phyloP scores from a whole-genome alignment of 2,329 filamentous ascomycete genomes.

The Exophiala sp. region DNA sequence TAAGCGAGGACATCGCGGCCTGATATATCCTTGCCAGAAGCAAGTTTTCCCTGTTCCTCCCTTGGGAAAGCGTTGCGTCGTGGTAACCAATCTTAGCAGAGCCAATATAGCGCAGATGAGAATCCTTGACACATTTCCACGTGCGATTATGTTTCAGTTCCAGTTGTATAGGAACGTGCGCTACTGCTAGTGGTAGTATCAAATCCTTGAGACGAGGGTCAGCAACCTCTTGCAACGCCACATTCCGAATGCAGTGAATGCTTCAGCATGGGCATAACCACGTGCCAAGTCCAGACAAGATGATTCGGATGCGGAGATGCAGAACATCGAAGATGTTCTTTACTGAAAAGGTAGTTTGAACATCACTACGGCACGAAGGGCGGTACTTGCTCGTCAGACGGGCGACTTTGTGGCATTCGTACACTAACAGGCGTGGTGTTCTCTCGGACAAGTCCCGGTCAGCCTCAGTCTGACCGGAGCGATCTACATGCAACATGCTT shows the following conservation, averaged over 20 bases:
- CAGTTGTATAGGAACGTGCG: neutral
- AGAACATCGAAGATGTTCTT: neutral
- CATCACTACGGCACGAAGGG: no score
- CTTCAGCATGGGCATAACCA: slow-evolving; percentile 1
- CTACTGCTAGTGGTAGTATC: no score
- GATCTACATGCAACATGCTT: no score
- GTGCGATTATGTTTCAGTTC: neutral
- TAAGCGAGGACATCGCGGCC: neutral
- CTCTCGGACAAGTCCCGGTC: no score
- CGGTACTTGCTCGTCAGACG: no score
- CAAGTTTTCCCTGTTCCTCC: neutral
- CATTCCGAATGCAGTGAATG: neutral
- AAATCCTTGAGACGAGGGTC: neutral
- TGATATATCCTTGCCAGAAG: neutral
- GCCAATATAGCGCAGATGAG: neutral
- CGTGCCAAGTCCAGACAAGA: slow-evolving; percentile 13
- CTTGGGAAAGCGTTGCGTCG: neutral
- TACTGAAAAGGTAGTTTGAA: neutral
- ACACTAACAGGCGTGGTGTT: no score
- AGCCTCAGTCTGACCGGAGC: no score
- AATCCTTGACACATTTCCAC: neutral
- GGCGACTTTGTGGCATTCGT: no score
- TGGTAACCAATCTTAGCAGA: neutral
- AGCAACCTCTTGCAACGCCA: neutral
- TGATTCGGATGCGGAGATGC: slow-evolving; percentile 6